phyloP scores from a whole-genome alignment of 305 asterid genomes.

The Rubia occidens region DNA sequence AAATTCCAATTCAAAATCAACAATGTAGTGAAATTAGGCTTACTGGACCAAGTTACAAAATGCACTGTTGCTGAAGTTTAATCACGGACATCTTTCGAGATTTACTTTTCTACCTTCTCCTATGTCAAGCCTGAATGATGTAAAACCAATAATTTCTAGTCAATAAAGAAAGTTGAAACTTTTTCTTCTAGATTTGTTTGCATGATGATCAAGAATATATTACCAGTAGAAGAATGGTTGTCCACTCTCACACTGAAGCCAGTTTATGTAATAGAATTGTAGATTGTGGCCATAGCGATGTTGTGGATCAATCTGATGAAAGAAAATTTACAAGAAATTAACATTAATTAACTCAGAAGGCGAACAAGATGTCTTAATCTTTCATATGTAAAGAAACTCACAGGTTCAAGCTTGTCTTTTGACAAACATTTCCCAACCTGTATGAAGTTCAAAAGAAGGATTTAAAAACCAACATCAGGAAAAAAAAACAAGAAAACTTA shows the following conservation, averaged over 20 bases:
- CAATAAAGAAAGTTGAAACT: neutral
- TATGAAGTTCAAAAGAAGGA: neutral
- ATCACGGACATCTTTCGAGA: conserved; percentile 53
- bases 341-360: neutral
- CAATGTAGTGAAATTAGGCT: conserved; percentile 18
- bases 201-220: conserved; percentile 13
- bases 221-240: conserved; percentile 92
- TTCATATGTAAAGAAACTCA: conserved; percentile 31
- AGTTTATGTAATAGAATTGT: conserved; percentile 60
- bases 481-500: neutral
- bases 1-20: neutral
- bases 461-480: neutral
- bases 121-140: conserved; percentile 55
- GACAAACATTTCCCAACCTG: conserved; percentile 90
- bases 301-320: conserved; percentile 69
- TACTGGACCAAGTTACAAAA: conserved; percentile 90
- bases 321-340: neutral
- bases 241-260: conserved; percentile 73
- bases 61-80: conserved; percentile 76
- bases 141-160: neutral
- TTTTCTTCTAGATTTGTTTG: neutral
- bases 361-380: neutral
- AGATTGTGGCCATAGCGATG: conserved; percentile 88
- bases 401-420: conserved; percentile 83
- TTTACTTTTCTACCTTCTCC: conserved; percentile 76